These are phyloP conservation scores for Melaleuca alternifolia DNA, from an alignment of 345 rosid genomes.

Conservation along the genomic window DNA sequence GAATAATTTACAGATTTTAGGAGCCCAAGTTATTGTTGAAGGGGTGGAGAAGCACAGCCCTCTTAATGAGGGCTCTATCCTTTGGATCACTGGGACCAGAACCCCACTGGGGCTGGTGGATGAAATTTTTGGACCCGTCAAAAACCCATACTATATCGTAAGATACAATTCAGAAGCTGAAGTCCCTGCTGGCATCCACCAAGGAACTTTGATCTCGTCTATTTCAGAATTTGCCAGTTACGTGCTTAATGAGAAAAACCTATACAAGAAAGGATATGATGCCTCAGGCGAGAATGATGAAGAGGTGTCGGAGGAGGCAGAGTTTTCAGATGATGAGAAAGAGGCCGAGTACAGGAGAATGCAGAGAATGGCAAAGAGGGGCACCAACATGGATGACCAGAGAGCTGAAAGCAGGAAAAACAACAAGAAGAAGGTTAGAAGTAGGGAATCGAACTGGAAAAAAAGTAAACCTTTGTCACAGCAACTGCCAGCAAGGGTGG, in stretches of 20 bases:
- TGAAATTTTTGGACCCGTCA: slow-evolving; percentile 95
- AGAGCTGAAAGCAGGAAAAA: slow-evolving; percentile 30
- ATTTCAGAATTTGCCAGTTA: slow-evolving; percentile 70
- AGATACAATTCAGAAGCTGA: slow-evolving; percentile 88
- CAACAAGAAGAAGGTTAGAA: slow-evolving; percentile 38
- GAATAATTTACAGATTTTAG: slow-evolving; percentile 39
- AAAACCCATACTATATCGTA: slow-evolving; percentile 73
- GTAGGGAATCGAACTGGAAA: slow-evolving; percentile 32
- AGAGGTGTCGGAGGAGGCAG: slow-evolving; percentile 65
- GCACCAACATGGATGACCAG: slow-evolving; percentile 26
- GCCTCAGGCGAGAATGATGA: slow-evolving; percentile 95
- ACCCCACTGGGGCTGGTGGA: slow-evolving; percentile 69
- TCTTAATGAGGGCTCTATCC: slow-evolving; percentile 71
- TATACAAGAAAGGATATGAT: slow-evolving; percentile 90
- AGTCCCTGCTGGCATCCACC: slow-evolving; percentile 49
- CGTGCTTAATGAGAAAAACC: slow-evolving; percentile 57
- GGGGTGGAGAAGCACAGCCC: slow-evolving; percentile 77
- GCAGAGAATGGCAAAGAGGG: slow-evolving; percentile 67
- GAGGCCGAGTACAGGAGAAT: slow-evolving; percentile 70
- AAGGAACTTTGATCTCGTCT: slow-evolving; percentile 63
- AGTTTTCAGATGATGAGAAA: slow-evolving; percentile 95
- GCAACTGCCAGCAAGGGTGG: slow-evolving; percentile 10
- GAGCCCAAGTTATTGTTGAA: slow-evolving; percentile 76
- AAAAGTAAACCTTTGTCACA: slow-evolving; percentile 16
- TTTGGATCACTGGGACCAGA: slow-evolving; percentile 70